phyloP scores from a whole-genome alignment of 495 filamentous ascomycete species.

The Pyrenula aspistea region DNA sequence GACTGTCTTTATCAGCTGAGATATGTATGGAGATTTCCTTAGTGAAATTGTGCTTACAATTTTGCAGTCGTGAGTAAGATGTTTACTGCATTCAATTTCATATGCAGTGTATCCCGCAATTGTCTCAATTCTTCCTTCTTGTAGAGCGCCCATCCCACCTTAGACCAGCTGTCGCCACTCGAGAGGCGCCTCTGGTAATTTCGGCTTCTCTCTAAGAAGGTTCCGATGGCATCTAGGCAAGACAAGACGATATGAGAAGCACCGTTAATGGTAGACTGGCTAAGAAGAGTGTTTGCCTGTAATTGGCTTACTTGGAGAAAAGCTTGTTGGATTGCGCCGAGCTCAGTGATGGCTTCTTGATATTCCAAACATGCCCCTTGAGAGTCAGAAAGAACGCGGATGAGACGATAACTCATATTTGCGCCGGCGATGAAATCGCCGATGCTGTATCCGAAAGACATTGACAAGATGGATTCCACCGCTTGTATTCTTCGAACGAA shows the following conservation, averaged over 20 bases:
- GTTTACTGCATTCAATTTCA: not conserved
- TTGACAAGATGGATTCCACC: not conserved
- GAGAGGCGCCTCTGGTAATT: constrained; percentile 5
- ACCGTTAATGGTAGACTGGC: constrained; percentile 3
- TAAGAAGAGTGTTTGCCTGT: constrained; percentile 1
- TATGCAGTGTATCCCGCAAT: not conserved
- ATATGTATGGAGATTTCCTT: not conserved
- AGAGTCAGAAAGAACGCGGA: constrained; percentile 5
- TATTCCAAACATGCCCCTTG: constrained; percentile 6
- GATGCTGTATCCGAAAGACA: constrained; percentile 8
- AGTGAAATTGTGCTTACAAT: not conserved
- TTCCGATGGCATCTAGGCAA: constrained; percentile 4
- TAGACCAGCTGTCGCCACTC: constrained; percentile 3
- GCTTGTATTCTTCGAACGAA: too few relatives aligned
- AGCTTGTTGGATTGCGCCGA: constrained; percentile 6
- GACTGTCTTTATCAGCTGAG: not conserved
- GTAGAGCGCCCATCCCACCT: constrained; percentile 1
- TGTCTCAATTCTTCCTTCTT: constrained; percentile 1
- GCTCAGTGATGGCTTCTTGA: constrained; percentile 8
- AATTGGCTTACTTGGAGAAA: constrained; percentile 8
- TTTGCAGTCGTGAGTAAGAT: not conserved
- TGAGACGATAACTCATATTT: constrained; percentile 6
- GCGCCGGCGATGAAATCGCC: constrained; percentile 11
- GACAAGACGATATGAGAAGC: constrained; percentile 6
- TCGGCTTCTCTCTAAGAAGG: constrained; percentile 5